These are phyloP conservation scores for Berberis thunbergii DNA, from an alignment of 164 flowering plant genomes.

Conservation along the genomic window DNA sequence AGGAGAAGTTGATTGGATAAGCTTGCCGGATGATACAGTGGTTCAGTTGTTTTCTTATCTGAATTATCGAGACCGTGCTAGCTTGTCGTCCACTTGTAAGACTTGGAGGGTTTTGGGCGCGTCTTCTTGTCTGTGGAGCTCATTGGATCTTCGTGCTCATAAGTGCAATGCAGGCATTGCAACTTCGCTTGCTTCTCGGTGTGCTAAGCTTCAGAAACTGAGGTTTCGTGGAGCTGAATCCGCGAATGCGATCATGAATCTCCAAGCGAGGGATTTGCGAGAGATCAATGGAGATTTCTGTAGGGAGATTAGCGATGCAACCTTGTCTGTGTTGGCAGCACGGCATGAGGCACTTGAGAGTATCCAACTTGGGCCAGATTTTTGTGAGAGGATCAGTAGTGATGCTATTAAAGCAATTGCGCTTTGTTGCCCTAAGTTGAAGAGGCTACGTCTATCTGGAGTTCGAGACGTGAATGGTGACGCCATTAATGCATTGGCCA, in stretches of 20 bases:
- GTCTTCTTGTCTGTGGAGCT: conserved; percentile 72
- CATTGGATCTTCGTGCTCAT: conserved; percentile 83
- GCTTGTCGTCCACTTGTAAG: conserved; percentile 69
- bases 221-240: conserved; percentile 87
- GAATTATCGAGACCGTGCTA: conserved; percentile 91
- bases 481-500: conserved; percentile 69
- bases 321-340: conserved; percentile 79
- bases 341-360: conserved; percentile 79
- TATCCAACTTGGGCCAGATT: conserved; percentile 90
- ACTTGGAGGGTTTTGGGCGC: conserved; percentile 59
- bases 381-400: conserved; percentile 74
- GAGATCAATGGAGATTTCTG: conserved; percentile 89
- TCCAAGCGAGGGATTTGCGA: conserved; percentile 54
- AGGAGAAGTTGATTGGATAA: conserved; percentile 51
- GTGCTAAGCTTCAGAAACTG: conserved; percentile 57
- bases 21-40: conserved; percentile 84
- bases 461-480: conserved; percentile 59
- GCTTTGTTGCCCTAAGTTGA: conserved; percentile 68
- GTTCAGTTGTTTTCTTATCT: conserved; percentile 73
- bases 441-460: conserved; percentile 79
- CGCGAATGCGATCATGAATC: conserved; percentile 66
- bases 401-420: conserved; percentile 79
- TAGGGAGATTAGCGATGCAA: conserved; percentile 75
- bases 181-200: conserved; percentile 53
- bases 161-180: conserved; percentile 50